Conservation (phyloP, 306 rosid genomes). For the Castanea crenata region DNA sequence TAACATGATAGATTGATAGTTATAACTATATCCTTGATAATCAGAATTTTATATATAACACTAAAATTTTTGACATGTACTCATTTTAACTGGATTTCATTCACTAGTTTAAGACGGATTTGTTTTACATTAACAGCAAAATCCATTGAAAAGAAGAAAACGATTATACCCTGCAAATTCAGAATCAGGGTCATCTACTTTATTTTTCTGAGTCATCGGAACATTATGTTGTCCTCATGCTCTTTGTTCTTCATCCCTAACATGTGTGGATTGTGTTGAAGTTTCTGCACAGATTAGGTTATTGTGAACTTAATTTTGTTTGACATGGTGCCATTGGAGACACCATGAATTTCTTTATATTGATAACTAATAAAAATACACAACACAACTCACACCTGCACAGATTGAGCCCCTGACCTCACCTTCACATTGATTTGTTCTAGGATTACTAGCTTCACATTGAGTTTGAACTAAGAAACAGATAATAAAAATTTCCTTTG, state of each 20-base stretch:
- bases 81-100: not conserved
- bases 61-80: not conserved
- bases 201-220: conserved; percentile 52
- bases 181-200: conserved; percentile 62
- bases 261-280: conserved; percentile 64
- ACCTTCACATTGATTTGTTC: not conserved
- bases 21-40: too few relatives aligned
- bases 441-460: not conserved
- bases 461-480: too few relatives aligned
- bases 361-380: not conserved
- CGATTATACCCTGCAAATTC: conserved; percentile 65
- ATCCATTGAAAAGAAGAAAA: not conserved
- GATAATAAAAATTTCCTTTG: not conserved
- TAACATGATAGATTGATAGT: too few relatives aligned
- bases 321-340: conserved; percentile 1
- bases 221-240: conserved; percentile 61
- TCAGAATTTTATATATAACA: not conserved
- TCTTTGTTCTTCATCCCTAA: conserved; percentile 58
- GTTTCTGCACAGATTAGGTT: conserved; percentile 53
- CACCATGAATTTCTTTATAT: not conserved
- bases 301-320: conserved; percentile 20
- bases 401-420: not conserved
- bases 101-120: not conserved
- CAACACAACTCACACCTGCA: not conserved
- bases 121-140: too few relatives aligned